Evolutionary conservation across 2,329 filamentous ascomycete genomes (phyloP), one percentile per base, ranked within the genome.

Genomic region (Huntiella savannae): DNA sequence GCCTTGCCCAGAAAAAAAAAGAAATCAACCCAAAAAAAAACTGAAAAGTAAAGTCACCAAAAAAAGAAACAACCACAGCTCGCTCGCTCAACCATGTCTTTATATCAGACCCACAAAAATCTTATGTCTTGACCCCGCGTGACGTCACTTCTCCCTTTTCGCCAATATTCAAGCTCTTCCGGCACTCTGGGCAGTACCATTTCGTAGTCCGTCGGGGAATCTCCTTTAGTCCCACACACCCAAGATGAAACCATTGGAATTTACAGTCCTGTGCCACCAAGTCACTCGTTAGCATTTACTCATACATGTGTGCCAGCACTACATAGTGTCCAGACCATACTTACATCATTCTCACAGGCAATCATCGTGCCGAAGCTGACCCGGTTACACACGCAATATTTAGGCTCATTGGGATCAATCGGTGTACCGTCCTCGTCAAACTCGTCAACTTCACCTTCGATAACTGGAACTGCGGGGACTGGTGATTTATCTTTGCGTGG

Each of bases 351-450:
- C 56, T 88, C 82, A 60, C 83, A 91, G 50, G 75, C 73, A 57
- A 91, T 83, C 83, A 91, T 91, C 15, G 71, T 77, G 45, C 83
- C 83, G 57, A 79, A 87, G 58, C 80, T 85, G 45, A 91, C 80
- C 49, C 82, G 69, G 54, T 83, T 80, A 60, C 83, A 91, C 46
- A 79, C 60, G 57, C 83, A 91, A 59, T 91, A 91, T 51, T 74
- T 67, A 37, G 77, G 72, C 63, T 91, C 83, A 47, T 84, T 65
- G 0, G 81, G 78, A 56, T 86, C 81, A 55, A 87, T 80, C 19
- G 72, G 62, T 50, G 78, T 79, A 8, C 75, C 75, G 51, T 80
- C 75, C 54, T 80, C 76, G 52, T 79, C 75, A 45, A 78, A 68
- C 56, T 79, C 77, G 46, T 72, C 68, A 52, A 60, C 56, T 43